Percentiles rank a stretch among this genome's conserved stretches.
phyloP scores from a whole-genome alignment of 495 filamentous ascomycete genomes.

The Lasiosphaeria hispida region DNA sequence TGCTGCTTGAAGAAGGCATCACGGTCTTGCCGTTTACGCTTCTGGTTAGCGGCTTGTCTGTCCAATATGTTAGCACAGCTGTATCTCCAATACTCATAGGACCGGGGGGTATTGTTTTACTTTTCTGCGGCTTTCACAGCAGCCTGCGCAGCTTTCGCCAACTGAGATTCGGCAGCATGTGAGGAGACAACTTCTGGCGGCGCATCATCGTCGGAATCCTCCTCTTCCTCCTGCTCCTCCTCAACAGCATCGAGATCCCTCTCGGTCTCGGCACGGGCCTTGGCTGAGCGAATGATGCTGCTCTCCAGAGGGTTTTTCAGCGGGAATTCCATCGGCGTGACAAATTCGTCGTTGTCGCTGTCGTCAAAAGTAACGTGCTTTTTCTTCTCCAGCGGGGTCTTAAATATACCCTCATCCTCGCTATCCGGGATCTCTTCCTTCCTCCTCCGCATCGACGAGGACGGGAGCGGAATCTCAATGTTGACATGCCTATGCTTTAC shows the following conservation, averaged over 20 bases:
- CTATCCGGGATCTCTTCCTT: slow-evolving; percentile 13
- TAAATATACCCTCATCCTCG: slow-evolving; percentile 24
- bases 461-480: slow-evolving; percentile 31
- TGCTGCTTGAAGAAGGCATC: slow-evolving; percentile 46
- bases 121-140: slow-evolving; percentile 41
- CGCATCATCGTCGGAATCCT: slow-evolving; percentile 43
- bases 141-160: slow-evolving; percentile 33
- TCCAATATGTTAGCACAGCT: slow-evolving; percentile 9
- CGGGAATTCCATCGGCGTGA: slow-evolving; percentile 33
- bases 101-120: slow-evolving; percentile 24
- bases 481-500: slow-evolving; percentile 27
- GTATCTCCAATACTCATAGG: neutral
- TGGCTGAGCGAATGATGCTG: slow-evolving; percentile 1
- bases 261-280: slow-evolving; percentile 11
- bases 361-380: slow-evolving; percentile 33
- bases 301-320: slow-evolving; percentile 25
- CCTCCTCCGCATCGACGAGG: slow-evolving; percentile 15
- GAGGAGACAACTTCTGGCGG: slow-evolving; percentile 47
- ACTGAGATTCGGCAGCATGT: slow-evolving; percentile 33
- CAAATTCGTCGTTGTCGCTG: slow-evolving; percentile 32
- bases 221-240: slow-evolving; percentile 34
- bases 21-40: slow-evolving; percentile 46
- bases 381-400: slow-evolving; percentile 27
- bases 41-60: slow-evolving; percentile 42
- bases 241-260: slow-evolving; percentile 32